Evolutionary conservation across 345 rosid species (phyloP), one percentile per base, ranked within the genome.

Genomic region (Brassica incana): DNA sequence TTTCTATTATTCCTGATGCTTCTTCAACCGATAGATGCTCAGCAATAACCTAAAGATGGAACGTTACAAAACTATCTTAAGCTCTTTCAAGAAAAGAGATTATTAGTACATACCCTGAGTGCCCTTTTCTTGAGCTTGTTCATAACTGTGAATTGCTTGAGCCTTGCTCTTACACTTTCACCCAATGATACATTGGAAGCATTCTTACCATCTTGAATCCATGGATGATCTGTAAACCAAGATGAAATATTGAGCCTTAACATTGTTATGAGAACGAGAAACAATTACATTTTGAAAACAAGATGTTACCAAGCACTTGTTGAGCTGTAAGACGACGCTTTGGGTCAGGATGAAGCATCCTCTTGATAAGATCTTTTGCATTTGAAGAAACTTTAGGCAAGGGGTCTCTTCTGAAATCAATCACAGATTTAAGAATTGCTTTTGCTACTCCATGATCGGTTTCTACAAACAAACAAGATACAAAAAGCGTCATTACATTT

Each of bases 51-150:
- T 95, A 73, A 63, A 29, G 50, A 71, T 18, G 30, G 27, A 25
- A 71, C 2, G 3, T 16, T 7, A 59, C 20, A 20, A 60, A 25
- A 25, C n/a, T 23, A 60, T 10, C 32, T 25, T 60, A 4, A 23
- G 32, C n/a, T 23, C 29, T 25, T 25, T 23, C 33, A 8, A 72
- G 18, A 60, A 32, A 79, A 18, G 16, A 73, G 8, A 16, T 38
- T 81, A 60, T 58, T 60, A 60, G 32, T 60, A 25, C 65, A 60
- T 89, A 95, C 99, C 97, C 92, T 88, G 16, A 96, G 91, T 70
- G 99, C 99, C 84, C 97, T 87, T 84, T 96, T 96, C 88, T 96
- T 96, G 72, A 96, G 98, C 86, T 93, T 96, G 90, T 96, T 96
- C 95, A 96, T 96, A 69, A 92, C 91, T 10, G 98, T 85, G 83